These are phyloP conservation scores for Pythium volutum DNA, from an alignment of 352 stramenopile species.

Conservation along the genomic window DNA sequence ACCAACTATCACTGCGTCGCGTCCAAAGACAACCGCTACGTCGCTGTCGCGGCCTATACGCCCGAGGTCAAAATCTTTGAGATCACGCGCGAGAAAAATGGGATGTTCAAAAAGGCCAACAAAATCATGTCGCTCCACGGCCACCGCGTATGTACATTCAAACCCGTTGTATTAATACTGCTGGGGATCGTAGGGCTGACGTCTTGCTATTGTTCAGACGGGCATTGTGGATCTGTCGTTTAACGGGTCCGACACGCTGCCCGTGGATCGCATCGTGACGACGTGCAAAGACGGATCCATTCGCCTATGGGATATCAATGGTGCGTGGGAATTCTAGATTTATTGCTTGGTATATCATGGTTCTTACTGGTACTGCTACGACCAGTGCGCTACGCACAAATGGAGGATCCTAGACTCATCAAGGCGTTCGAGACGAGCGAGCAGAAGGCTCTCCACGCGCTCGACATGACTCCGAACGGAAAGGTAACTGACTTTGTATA, in stretches of 20 bases:
- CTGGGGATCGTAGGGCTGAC: neutral
- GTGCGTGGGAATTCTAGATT: slow-evolving; percentile 25
- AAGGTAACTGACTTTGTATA: slow-evolving; percentile 37
- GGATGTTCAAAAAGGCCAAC: slow-evolving; percentile 75
- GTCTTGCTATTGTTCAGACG: slow-evolving; percentile 36
- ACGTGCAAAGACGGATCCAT: slow-evolving; percentile 77
- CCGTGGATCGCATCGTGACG: slow-evolving; percentile 72
- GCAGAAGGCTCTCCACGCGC: slow-evolving; percentile 47
- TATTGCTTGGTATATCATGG: neutral
- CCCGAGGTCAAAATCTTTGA: slow-evolving; percentile 85
- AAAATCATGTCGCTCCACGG: slow-evolving; percentile 84
- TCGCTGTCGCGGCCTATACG: slow-evolving; percentile 77
- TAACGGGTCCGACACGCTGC: slow-evolving; percentile 60
- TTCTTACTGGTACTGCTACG: neutral
- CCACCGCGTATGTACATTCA: slow-evolving; percentile 49
- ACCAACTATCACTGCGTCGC: slow-evolving; percentile 76
- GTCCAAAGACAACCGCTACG: slow-evolving; percentile 81
- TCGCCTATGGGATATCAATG: slow-evolving; percentile 81
- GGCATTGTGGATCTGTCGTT: slow-evolving; percentile 77
- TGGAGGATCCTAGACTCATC: slow-evolving; percentile 74
- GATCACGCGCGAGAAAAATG: slow-evolving; percentile 71
- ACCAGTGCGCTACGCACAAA: slow-evolving; percentile 71
- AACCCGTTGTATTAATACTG: neutral
- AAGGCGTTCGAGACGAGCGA: slow-evolving; percentile 56
- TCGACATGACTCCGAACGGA: slow-evolving; percentile 63